A percentile compares a stretch with the other conserved stretches of the same genome.
Evolutionary conservation across 2,329 filamentous ascomycete species (phyloP).

Genomic region (Colletotrichum higginsianum): DNA sequence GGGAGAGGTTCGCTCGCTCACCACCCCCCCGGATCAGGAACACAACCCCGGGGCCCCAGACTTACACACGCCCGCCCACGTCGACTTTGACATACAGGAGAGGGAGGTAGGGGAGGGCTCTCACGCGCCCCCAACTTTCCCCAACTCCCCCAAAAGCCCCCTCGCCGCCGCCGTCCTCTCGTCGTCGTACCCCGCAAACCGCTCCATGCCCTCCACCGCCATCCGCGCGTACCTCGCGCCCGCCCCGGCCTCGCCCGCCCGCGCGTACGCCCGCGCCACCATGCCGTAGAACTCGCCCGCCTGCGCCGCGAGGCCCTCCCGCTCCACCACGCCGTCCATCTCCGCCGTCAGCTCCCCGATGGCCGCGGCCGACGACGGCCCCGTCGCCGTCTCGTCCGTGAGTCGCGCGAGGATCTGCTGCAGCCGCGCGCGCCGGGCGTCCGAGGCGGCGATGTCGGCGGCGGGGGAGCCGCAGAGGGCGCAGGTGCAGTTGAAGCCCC

Average conservation of each 20-base stretch:
- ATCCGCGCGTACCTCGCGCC: constrained; percentile 44
- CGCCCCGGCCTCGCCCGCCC: constrained; percentile 43
- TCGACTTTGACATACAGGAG: neutral
- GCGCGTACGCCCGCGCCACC: constrained; percentile 44
- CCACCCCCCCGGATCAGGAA: constrained; percentile 3
- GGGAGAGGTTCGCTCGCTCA: neutral
- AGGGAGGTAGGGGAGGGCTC: neutral
- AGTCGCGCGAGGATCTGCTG: constrained; percentile 45
- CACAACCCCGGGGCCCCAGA: neutral
- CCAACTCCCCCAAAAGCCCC: constrained; percentile 31
- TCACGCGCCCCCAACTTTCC: constrained; percentile 22
- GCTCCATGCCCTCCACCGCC: constrained; percentile 44
- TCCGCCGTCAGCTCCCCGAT: constrained; percentile 41
- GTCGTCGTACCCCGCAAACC: constrained; percentile 46
- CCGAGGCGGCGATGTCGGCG: constrained; percentile 42
- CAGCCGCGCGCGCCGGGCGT: constrained; percentile 45
- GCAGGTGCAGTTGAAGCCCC: constrained; percentile 50
- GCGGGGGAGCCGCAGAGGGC: constrained; percentile 45
- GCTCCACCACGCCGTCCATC: constrained; percentile 42
- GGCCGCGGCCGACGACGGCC: constrained; percentile 32
- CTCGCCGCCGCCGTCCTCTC: constrained; percentile 44
- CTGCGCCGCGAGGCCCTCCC: constrained; percentile 47
- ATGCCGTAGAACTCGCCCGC: constrained; percentile 46
- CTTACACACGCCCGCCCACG: neutral
- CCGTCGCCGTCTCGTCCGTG: constrained; percentile 35